Evolutionary conservation across 371 early-diverging fungal species (phyloP).

Genomic region (Rhizopus microsporus): DNA sequence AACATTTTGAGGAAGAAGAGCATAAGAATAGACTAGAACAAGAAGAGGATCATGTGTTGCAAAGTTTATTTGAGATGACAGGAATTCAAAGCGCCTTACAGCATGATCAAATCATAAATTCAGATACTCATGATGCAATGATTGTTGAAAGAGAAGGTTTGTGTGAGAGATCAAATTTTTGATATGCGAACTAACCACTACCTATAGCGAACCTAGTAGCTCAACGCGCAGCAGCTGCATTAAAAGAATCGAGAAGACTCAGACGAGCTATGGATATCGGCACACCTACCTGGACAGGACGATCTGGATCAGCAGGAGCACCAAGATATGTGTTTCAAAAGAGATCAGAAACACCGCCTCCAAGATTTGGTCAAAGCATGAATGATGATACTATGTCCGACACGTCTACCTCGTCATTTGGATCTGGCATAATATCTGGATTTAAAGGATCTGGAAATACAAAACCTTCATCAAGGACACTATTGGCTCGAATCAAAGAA

Average conservation of each 20-base stretch:
- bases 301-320: conserved; percentile 65
- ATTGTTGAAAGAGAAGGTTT: conserved; percentile 78
- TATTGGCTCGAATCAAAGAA: conserved; percentile 54
- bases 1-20: conserved; percentile 22
- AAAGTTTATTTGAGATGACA: conserved; percentile 75
- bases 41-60: conserved; percentile 59
- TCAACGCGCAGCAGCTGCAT: conserved; percentile 54
- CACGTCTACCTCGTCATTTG: conserved; percentile 30
- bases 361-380: conserved; percentile 47
- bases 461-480: conserved; percentile 26
- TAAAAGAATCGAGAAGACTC: conserved; percentile 54
- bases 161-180: conserved; percentile 11
- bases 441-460: conserved; percentile 27
- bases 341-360: conserved; percentile 35
- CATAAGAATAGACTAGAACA: conserved; percentile 19
- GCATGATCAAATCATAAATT: conserved; percentile 85
- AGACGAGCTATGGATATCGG: conserved; percentile 38
- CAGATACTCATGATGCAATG: conserved; percentile 62
- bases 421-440: conserved; percentile 43
- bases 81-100: conserved; percentile 85
- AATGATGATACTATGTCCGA: conserved; percentile 18
- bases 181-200: background rate
- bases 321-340: conserved; percentile 23
- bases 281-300: conserved; percentile 73
- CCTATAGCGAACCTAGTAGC: conserved; percentile 53